phyloP scores from a whole-genome alignment of 2,329 filamentous ascomycete genomes.

The Acephala macrosclerotiorum region DNA sequence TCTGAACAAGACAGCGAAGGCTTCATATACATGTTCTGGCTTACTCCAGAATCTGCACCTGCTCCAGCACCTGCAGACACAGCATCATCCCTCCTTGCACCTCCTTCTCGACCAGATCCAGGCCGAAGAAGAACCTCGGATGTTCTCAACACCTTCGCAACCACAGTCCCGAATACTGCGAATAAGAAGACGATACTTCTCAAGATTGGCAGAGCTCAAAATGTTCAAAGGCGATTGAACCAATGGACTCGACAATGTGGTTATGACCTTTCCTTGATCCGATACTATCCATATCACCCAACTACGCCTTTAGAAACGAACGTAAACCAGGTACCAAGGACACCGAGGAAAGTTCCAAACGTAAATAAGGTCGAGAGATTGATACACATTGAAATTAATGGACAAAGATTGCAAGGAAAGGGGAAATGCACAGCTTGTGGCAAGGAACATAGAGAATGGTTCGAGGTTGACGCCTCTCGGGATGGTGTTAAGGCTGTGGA shows the following conservation, averaged over 20 bases:
- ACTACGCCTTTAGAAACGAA: conserved; percentile 33
- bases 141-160: conserved; percentile 59
- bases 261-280: conserved; percentile 84
- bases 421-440: conserved; percentile 79
- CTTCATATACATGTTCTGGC: conserved; percentile 99
- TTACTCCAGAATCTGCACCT: conserved; percentile 72
- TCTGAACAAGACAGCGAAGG: conserved; percentile 80
- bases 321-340: conserved; percentile 40
- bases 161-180: conserved; percentile 39
- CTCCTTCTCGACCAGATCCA: conserved; percentile 50
- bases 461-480: conserved; percentile 81
- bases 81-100: conserved; percentile 64
- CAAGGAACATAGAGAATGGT: conserved; percentile 92
- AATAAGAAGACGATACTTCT: conserved; percentile 68
- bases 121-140: conserved; percentile 58
- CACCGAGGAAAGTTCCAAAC: conserved; percentile 78
- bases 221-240: conserved; percentile 89
- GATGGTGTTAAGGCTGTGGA: conserved; percentile 73
- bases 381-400: conserved; percentile 86
- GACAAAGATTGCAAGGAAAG: conserved; percentile 59
- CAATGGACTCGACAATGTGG: conserved; percentile 95
- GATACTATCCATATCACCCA: conserved; percentile 84
- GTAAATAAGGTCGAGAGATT: conserved; percentile 88
- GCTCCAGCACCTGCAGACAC: conserved; percentile 64
- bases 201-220: conserved; percentile 74